Percentiles rank a stretch among this genome's conserved stretches.
Conservation (phyloP, 2,329 filamentous ascomycete genomes). For the Nannizziopsis barbatae region DNA sequence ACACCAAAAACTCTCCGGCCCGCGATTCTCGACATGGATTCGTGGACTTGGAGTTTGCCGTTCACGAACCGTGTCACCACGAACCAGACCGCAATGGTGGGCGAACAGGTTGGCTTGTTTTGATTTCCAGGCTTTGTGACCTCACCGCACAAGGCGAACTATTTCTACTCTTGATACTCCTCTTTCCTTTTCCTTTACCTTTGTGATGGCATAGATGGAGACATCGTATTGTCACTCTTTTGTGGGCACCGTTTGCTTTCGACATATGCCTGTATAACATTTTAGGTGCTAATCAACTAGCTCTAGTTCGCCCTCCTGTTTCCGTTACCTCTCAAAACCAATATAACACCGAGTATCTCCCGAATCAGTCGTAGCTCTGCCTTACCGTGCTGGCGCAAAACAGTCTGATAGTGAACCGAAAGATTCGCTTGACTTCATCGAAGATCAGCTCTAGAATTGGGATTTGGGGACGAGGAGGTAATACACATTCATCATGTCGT, state of each 20-base stretch:
- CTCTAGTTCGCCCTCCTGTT: not conserved
- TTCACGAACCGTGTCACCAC: slow-evolving; percentile 1
- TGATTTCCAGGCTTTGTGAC: not conserved
- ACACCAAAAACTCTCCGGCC: not conserved
- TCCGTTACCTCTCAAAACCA: too few relatives aligned
- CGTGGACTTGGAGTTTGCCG: too few relatives aligned
- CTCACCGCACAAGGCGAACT: not conserved
- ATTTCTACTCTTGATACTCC: not conserved
- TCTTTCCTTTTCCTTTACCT: not conserved
- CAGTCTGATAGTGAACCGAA: too few relatives aligned
- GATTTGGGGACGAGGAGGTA: not conserved
- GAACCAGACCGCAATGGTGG: not conserved
- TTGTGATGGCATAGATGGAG: not conserved
- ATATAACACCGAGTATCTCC: too few relatives aligned
- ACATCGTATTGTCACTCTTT: too few relatives aligned
- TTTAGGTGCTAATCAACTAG: slow-evolving; percentile 3
- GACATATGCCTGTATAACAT: not conserved
- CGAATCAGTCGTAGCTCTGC: too few relatives aligned
- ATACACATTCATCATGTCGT: slow-evolving; percentile 11
- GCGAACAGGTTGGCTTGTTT: slow-evolving; percentile 4
- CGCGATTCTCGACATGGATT: not conserved
- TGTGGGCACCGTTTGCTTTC: too few relatives aligned
- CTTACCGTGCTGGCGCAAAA: too few relatives aligned
- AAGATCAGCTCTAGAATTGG: too few relatives aligned
- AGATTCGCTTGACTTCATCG: too few relatives aligned